These are phyloP conservation scores for Botryotinia globosa DNA, from an alignment of 2,329 filamentous ascomycete genomes.

Conservation along the genomic window DNA sequence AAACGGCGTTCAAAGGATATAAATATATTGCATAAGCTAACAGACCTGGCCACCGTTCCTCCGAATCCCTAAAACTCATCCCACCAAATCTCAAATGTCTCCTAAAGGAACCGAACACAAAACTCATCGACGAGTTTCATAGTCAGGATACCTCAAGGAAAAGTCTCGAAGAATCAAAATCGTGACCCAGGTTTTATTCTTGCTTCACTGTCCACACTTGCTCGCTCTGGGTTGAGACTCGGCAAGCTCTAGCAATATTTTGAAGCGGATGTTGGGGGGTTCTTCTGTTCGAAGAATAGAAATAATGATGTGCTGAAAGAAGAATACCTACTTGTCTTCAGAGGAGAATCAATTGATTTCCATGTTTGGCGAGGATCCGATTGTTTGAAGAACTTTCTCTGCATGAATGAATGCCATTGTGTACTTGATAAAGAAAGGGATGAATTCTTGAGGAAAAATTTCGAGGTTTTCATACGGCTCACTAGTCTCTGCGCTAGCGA, in stretches of 20 bases:
- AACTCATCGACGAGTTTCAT: slow-evolving; percentile 33
- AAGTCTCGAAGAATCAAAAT: slow-evolving; percentile 41
- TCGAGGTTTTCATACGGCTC: slow-evolving; percentile 2
- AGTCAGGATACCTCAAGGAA: slow-evolving; percentile 35
- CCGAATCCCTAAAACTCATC: not conserved
- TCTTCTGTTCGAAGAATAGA: not conserved
- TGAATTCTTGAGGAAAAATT: not conserved
- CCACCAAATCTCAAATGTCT: slow-evolving; percentile 40
- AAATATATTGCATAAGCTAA: not conserved
- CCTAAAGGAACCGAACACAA: slow-evolving; percentile 40
- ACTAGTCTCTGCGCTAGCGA: not conserved
- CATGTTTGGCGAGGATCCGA: not conserved
- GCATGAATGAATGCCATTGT: not conserved
- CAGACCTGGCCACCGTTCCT: not conserved
- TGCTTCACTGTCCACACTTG: slow-evolving; percentile 58
- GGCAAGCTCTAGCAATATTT: slow-evolving; percentile 54
- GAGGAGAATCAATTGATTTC: not conserved
- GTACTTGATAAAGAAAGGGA: not conserved
- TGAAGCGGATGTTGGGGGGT: slow-evolving; percentile 30
- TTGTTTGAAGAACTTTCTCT: not conserved
- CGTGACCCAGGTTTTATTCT: slow-evolving; percentile 44
- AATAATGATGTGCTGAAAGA: not conserved
- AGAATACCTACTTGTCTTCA: not conserved
- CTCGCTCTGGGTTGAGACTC: slow-evolving; percentile 49
- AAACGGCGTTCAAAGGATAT: not conserved